These are phyloP conservation scores for Fusarium nygamai DNA, from an alignment of 2,329 filamentous ascomycete species.

Conservation along the genomic window DNA sequence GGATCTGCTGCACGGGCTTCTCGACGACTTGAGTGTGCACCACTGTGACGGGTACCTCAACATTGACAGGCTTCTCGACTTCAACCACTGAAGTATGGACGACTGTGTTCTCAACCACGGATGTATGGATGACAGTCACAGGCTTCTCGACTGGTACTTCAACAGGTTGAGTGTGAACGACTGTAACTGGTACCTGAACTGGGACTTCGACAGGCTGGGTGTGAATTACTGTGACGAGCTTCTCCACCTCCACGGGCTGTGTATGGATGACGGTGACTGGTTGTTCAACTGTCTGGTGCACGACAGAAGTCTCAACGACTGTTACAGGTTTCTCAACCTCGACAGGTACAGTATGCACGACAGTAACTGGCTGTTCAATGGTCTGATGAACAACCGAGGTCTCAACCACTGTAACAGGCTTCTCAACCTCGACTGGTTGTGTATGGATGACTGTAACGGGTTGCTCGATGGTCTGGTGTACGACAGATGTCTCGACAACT, in stretches of 20 bases:
- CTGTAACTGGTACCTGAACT: conserved; percentile 5
- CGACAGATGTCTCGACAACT: conserved; percentile 2
- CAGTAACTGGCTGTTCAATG: not conserved
- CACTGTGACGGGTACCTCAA: conserved; percentile 11
- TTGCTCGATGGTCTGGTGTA: conserved; percentile 1
- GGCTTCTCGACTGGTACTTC: not conserved
- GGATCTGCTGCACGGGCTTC: not conserved
- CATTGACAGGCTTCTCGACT: conserved; percentile 13
- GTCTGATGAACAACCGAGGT: not conserved
- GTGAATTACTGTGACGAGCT: not conserved
- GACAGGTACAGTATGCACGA: not conserved
- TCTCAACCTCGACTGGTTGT: not conserved
- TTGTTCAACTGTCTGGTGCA: conserved; percentile 9
- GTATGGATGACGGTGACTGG: conserved; percentile 18
- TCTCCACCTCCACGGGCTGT: not conserved
- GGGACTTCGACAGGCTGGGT: not conserved
- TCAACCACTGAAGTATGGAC: conserved; percentile 13
- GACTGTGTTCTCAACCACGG: conserved; percentile 11
- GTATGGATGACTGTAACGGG: not conserved
- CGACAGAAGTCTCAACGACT: conserved; percentile 14
- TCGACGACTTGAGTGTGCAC: not conserved
- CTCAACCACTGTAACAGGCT: not conserved
- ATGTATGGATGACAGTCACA: conserved; percentile 19
- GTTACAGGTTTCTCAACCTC: not conserved
- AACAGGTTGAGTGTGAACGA: not conserved